Evolutionary conservation across 2,329 filamentous ascomycete genomes (phyloP), one percentile per base, ranked within the genome.

Genomic region (Torrubiella hemipterigena): DNA sequence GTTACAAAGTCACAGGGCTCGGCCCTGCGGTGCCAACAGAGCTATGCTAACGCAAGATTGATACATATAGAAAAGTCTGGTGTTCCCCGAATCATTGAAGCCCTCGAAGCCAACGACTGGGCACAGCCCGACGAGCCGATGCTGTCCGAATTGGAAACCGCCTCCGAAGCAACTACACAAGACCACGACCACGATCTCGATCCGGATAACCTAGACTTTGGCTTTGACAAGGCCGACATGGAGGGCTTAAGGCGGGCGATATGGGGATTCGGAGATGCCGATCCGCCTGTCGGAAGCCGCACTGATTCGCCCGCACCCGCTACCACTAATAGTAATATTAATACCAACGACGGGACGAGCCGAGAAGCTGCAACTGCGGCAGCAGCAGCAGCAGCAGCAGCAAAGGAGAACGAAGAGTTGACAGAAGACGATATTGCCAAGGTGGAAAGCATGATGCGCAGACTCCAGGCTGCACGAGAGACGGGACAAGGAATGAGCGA

Each of bases 81-180:
- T 12, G 61, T 79, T 22, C 58, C 67, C 1, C 62, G 77, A 8
- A 61, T 73, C 3, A 58, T 61, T 7, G 74, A 81, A 45, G 76
- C 75, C 0, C 51, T 81, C 11, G 66, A 80, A 44, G 60, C 73
- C 12, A 81, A 79, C 45, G 75, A 79, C 49, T 81, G 77, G 77
- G 61, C 58, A 3, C 51, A 56, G 31, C 40, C 40, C 9, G 43
- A 41, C 7, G 41, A 29, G 6, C 48, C 40, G 12, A 41, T 42
- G 17, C 39, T 39, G 15, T 47, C 48, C 6, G 54, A 58, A 34
- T 52, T 51, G 1, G 44, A 52, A 32, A 37, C 54, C 1, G 51
- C 55, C 15, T 58, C 36, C 41, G 44, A 24, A 30, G 38, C 44
- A 8, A 46, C 49, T 12, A 46, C 46, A 9, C 43, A 40, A 7